Percentiles rank a stretch among this genome's conserved stretches.
phyloP scores from a whole-genome alignment of 1,139 yeast genomes.

The Arxiozyma slooffiae region DNA sequence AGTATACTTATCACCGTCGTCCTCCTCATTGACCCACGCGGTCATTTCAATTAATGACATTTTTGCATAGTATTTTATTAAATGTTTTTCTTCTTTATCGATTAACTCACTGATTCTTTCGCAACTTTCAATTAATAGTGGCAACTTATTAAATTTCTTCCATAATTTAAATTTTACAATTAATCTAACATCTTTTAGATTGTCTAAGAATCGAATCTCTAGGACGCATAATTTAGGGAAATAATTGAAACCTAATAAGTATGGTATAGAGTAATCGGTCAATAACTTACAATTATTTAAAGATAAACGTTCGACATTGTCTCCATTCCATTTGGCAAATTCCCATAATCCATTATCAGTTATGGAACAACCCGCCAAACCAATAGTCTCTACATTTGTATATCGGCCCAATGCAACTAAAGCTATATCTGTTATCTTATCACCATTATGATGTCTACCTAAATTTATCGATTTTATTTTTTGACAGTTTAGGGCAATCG shows the following conservation, averaged over 20 bases:
- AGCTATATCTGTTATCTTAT: slow-evolving; percentile 61
- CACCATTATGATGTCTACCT: slow-evolving; percentile 68
- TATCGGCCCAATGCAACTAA: slow-evolving; percentile 48
- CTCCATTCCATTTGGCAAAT: slow-evolving; percentile 52
- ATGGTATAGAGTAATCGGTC: slow-evolving; percentile 59
- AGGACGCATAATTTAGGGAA: slow-evolving; percentile 60
- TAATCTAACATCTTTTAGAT: slow-evolving; percentile 51
- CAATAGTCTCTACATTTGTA: slow-evolving; percentile 56
- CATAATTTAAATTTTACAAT: slow-evolving; percentile 59
- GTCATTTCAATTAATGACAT: slow-evolving; percentile 46
- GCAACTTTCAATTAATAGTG: slow-evolving; percentile 67
- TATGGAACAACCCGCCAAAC: slow-evolving; percentile 79
- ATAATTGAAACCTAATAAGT: slow-evolving; percentile 44
- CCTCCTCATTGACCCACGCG: slow-evolving; percentile 45
- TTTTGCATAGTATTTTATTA: slow-evolving; percentile 48
- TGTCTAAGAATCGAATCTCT: slow-evolving; percentile 58
- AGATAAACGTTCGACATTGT: slow-evolving; percentile 54
- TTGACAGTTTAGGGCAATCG: slow-evolving; percentile 51
- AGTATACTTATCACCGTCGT: slow-evolving; percentile 18
- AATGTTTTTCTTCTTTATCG: slow-evolving; percentile 49
- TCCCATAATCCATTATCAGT: slow-evolving; percentile 77
- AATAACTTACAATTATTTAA: slow-evolving; percentile 64
- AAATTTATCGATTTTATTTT: slow-evolving; percentile 53
- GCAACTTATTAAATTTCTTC: slow-evolving; percentile 43
- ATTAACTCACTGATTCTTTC: slow-evolving; percentile 53